Base-by-base conservation (phyloP, 768 basidiomycete species). In the Boletellus emodensis region DNA sequence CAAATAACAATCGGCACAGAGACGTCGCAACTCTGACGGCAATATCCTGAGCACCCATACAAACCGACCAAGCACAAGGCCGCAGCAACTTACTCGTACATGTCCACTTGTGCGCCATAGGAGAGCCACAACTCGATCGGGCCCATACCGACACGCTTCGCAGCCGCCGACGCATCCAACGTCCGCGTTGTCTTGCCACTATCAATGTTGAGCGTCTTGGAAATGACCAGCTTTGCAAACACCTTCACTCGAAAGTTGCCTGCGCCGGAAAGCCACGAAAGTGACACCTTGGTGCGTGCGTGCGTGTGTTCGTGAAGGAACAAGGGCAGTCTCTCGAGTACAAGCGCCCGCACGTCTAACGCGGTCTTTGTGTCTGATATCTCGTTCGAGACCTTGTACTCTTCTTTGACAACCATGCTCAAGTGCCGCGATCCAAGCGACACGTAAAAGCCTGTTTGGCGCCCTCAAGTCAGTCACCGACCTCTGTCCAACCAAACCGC, bases 271-370 rank as follows among this genome's bases (percentile, higher is more conserved):
- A 91, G 69, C 88, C 88, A 91, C 38, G 72, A 74, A 53, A 78
- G 80, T 1, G 85, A 75, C 9, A 90, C 77, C 34, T 72, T 73
- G 0, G 82, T 80, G 18, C 74, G 76, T 0, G 84, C 72, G 63
- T 87, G 85, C 1, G 80, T 82, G 48, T 94, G 88, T 60, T 97
- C 95, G 46, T 95, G 87, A 5, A 98, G 75, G 72, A 98, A 97
- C 28, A 99, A 72, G 0, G 94, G 90, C 17, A 96, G 71, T 30
- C 94, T 75, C 68, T 97, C 89, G 24, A 95, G 69, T 12, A 94
- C 82, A 34, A 91, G 73, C 3, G 73, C 58, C 3, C 82, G 81
- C 10, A 76, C 77, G 10, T 85, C 81, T 1, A 61, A 56, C 3
- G 83, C 78, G 22, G 69, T 65, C 54, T 74, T 77, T 0, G 77